A percentile compares a stretch with the other conserved stretches of the same genome.
Conservation (phyloP, 2,329 filamentous ascomycete species). For the Pseudogymnoascus pannorum region DNA sequence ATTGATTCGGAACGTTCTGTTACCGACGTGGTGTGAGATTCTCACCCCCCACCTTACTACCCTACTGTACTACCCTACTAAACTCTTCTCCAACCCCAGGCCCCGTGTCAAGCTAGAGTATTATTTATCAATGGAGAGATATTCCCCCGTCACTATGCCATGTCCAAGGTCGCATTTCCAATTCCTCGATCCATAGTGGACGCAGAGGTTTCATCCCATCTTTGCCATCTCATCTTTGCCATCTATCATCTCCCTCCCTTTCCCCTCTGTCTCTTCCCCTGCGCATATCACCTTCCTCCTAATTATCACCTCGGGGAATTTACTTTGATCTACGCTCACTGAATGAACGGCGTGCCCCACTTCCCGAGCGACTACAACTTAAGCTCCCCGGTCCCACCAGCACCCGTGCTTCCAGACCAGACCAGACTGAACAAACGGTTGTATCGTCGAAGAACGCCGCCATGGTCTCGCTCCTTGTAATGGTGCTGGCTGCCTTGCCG, state of each 20-base stretch:
- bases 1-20: neutral
- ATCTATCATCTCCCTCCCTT: neutral
- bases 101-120: neutral
- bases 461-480: slow-evolving; percentile 21
- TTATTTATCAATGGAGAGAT: slow-evolving; percentile 4
- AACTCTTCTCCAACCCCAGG: neutral
- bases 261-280: neutral
- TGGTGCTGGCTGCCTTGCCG: slow-evolving; percentile 17
- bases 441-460: neutral
- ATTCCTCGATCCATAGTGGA: slow-evolving; percentile 4
- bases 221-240: neutral
- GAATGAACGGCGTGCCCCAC: neutral
- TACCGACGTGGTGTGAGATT: neutral
- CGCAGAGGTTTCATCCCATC: neutral
- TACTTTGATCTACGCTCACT: neutral
- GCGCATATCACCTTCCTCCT: neutral
- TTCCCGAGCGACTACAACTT: neutral
- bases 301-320: neutral
- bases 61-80: neutral
- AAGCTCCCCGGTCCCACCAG: neutral
- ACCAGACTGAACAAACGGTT: neutral
- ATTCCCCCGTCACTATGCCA: neutral
- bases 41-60: neutral
- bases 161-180: slow-evolving; percentile 2
- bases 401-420: neutral